Evolutionary conservation across 78 protist genomes (phyloP).

Genomic region (Emiliania huxleyi): DNA sequence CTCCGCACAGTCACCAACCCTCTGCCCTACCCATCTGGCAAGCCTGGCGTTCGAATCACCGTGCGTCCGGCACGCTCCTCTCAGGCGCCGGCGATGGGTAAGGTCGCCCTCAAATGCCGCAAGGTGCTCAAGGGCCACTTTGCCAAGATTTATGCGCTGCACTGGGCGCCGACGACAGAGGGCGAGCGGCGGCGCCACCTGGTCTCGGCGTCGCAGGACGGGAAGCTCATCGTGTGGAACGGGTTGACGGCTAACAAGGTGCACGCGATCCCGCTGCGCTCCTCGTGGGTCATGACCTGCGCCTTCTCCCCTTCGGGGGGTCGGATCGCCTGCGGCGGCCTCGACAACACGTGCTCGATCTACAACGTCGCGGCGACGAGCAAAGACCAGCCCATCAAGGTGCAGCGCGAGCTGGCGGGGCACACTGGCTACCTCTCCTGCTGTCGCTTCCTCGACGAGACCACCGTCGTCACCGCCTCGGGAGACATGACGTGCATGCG

Average conservation of each 20-base stretch:
- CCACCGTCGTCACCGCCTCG: constrained; percentile 73
- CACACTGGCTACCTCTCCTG: constrained; percentile 86
- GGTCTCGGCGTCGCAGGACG: constrained; percentile 95
- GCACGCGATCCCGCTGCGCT: constrained; percentile 87
- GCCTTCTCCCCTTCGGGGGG: constrained; percentile 89
- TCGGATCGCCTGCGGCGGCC: constrained; percentile 95
- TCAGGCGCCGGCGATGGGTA: too few species aligned
- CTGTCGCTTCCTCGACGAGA: constrained; percentile 87
- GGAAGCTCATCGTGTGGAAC: constrained; percentile 93
- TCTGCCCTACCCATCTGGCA: too few species aligned
- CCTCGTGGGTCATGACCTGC: constrained; percentile 96
- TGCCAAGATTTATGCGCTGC: constrained; percentile 92
- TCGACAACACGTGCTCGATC: constrained; percentile 92
- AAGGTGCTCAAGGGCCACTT: constrained; percentile 89
- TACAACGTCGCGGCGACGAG: constrained; percentile 74
- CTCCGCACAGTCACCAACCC: too few species aligned
- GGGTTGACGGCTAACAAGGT: constrained; percentile 79
- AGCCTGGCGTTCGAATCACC: too few species aligned
- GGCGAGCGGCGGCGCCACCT: constrained; percentile 66
- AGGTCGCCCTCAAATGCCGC: too few species aligned
- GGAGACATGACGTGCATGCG: constrained; percentile 89
- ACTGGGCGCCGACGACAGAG: constrained; percentile 71
- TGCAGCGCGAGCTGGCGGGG: constrained; percentile 29
- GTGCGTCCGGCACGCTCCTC: too few species aligned
- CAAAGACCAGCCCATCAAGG: constrained; percentile 54